Evolutionary conservation across 2,329 filamentous ascomycete species (phyloP).

Genomic region (Anthostomella pinea): DNA sequence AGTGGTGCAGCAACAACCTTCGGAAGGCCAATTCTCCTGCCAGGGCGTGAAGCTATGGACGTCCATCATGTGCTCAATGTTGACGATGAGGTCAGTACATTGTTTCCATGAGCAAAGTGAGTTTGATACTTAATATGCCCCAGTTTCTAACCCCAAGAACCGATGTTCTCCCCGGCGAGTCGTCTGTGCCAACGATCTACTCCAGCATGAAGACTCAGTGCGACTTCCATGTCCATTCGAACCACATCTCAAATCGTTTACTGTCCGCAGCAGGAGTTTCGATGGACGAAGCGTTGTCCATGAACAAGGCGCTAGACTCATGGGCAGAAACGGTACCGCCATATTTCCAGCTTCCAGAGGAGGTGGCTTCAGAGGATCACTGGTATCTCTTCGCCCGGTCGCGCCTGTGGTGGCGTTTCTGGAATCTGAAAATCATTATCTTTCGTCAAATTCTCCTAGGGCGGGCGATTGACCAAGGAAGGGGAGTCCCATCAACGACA

Average conservation of each 20-base stretch:
- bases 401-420: slow-evolving; percentile 33
- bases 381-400: slow-evolving; percentile 26
- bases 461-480: slow-evolving; percentile 21
- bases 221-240: slow-evolving; percentile 31
- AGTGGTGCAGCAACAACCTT: slow-evolving; percentile 43
- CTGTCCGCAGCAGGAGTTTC: slow-evolving; percentile 26
- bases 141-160: slow-evolving; percentile 26
- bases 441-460: slow-evolving; percentile 29
- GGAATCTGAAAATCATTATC: slow-evolving; percentile 32
- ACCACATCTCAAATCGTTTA: slow-evolving; percentile 31
- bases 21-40: slow-evolving; percentile 27
- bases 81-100: slow-evolving; percentile 21
- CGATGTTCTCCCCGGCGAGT: slow-evolving; percentile 21
- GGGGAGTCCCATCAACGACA: slow-evolving; percentile 3
- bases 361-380: slow-evolving; percentile 14
- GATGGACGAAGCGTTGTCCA: slow-evolving; percentile 23
- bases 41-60: slow-evolving; percentile 30
- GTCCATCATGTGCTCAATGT: slow-evolving; percentile 30
- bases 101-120: neutral
- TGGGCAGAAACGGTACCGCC: slow-evolving; percentile 28
- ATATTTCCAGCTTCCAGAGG: slow-evolving; percentile 22
- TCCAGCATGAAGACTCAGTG: slow-evolving; percentile 29
- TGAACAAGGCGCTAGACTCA: slow-evolving; percentile 23
- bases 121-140: neutral
- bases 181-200: slow-evolving; percentile 24